These are phyloP conservation scores for Metschnikowia vanudenii DNA, from an alignment of 805 yeast species.

Conservation along the genomic window DNA sequence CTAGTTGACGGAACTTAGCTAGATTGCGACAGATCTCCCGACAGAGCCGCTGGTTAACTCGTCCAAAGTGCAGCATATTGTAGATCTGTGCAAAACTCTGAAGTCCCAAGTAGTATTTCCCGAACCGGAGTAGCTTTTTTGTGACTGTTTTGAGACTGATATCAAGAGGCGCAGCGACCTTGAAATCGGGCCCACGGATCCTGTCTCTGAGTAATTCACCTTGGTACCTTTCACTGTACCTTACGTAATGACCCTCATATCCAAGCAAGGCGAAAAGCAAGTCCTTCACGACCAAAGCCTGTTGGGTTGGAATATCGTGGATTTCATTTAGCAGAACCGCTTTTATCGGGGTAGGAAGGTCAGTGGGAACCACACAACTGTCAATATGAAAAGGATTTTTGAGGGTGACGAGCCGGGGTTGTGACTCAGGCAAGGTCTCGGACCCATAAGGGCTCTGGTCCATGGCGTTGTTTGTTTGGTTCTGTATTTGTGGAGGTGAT, in stretches of 20 bases:
- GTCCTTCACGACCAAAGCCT: conserved; percentile 70
- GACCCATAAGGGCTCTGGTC: conserved; percentile 8
- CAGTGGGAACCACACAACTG: neutral
- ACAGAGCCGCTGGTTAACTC: conserved; percentile 71
- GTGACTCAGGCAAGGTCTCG: neutral
- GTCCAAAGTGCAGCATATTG: conserved; percentile 57
- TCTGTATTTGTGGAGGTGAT: conserved; percentile 9
- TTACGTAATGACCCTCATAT: conserved; percentile 72
- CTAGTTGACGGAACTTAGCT: conserved; percentile 26
- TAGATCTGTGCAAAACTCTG: conserved; percentile 60
- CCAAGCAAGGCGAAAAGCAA: conserved; percentile 66
- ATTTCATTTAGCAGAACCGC: conserved; percentile 26
- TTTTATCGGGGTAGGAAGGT: conserved; percentile 1
- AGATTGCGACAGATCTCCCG: conserved; percentile 44
- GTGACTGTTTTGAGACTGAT: conserved; percentile 70
- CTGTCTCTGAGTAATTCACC: conserved; percentile 40
- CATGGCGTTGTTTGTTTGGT: no score
- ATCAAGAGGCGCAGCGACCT: conserved; percentile 70
- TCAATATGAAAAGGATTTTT: conserved; percentile 10
- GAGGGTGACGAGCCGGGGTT: conserved; percentile 6
- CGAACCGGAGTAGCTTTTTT: conserved; percentile 56
- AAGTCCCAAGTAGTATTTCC: conserved; percentile 62
- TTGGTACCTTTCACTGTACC: conserved; percentile 62
- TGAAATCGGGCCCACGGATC: conserved; percentile 71
- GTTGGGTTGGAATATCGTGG: conserved; percentile 58